A percentile compares a stretch with the other conserved stretches of the same genome.
phyloP scores from a whole-genome alignment of 169 alveolate species.

The Toxoplasma gondii region DNA sequence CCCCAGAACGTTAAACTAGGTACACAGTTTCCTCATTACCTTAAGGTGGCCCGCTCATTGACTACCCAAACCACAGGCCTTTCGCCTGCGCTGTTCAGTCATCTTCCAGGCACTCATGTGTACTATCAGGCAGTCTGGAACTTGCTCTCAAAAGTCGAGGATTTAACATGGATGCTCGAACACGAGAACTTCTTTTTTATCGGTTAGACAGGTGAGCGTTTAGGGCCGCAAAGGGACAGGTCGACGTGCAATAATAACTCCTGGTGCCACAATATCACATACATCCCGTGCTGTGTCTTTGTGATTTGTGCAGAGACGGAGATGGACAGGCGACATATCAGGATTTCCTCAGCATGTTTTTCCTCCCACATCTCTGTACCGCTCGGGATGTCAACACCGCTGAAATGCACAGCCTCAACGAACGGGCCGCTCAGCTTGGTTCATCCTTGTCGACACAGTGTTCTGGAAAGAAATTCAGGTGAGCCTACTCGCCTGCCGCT shows the following conservation, averaged over 20 bases:
- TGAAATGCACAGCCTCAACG: no score
- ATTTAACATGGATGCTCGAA: not conserved
- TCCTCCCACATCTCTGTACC: not conserved
- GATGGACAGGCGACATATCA: conserved; percentile 17
- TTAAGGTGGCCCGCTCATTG: no score
- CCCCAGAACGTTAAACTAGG: no score
- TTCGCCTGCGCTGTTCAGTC: no score
- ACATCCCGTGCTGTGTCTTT: not conserved
- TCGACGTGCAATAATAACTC: not conserved
- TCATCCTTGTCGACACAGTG: no score
- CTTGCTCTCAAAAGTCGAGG: not conserved
- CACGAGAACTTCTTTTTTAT: not conserved
- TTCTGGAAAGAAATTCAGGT: no score
- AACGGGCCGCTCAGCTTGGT: no score
- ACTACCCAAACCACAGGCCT: no score
- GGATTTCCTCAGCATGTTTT: not conserved
- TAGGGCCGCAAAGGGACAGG: not conserved
- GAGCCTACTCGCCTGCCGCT: no score
- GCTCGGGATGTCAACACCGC: not conserved
- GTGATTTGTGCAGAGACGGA: not conserved
- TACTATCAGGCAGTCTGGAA: not conserved
- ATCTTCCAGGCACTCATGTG: no score
- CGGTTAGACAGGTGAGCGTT: not conserved
- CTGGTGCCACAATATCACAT: not conserved
- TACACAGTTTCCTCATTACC: no score